Evolutionary conservation across 2,329 filamentous ascomycete species (phyloP).

Genomic region (Hirsutella thompsonii): DNA sequence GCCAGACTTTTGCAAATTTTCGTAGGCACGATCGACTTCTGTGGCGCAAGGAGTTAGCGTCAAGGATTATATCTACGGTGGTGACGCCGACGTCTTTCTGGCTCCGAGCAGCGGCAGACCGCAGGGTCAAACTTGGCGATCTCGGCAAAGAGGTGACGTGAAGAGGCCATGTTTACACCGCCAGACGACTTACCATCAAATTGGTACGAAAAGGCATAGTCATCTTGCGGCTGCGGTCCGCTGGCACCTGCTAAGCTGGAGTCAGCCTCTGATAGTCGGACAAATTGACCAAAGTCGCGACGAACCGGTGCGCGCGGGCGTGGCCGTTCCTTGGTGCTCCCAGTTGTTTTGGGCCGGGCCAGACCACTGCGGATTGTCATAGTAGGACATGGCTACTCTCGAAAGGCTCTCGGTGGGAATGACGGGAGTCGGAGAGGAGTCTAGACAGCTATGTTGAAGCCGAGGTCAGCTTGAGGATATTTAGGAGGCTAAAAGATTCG

Average conservation of each 20-base stretch:
- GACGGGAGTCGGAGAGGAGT: background rate
- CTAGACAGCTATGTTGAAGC: background rate
- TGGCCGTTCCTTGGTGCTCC: slow-evolving; percentile 28
- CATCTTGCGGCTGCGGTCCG: slow-evolving; percentile 62
- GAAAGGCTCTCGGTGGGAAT: background rate
- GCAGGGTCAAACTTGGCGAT: too few species aligned
- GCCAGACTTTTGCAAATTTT: slow-evolving; percentile 92
- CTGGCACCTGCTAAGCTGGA: slow-evolving; percentile 46
- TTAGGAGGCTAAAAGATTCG: background rate
- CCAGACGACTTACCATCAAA: slow-evolving; percentile 72
- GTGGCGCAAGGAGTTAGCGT: slow-evolving; percentile 1
- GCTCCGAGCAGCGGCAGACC: too few species aligned
- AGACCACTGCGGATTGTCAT: slow-evolving; percentile 30
- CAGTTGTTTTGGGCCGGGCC: slow-evolving; percentile 26
- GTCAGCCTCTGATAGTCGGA: slow-evolving; percentile 3
- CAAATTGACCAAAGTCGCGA: slow-evolving; percentile 2
- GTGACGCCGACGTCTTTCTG: too few species aligned
- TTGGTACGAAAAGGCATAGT: slow-evolving; percentile 74
- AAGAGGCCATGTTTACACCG: too few species aligned
- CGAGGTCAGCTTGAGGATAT: background rate
- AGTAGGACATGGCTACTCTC: slow-evolving; percentile 26
- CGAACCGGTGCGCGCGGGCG: slow-evolving; percentile 27
- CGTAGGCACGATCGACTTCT: slow-evolving; percentile 94
- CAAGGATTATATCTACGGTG: too few species aligned
- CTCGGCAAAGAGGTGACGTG: too few species aligned